Evolutionary conservation across 441 rosid genomes (phyloP), one percentile per base, ranked within the genome.

Genomic region (Bocquillonia castaneifolia): DNA sequence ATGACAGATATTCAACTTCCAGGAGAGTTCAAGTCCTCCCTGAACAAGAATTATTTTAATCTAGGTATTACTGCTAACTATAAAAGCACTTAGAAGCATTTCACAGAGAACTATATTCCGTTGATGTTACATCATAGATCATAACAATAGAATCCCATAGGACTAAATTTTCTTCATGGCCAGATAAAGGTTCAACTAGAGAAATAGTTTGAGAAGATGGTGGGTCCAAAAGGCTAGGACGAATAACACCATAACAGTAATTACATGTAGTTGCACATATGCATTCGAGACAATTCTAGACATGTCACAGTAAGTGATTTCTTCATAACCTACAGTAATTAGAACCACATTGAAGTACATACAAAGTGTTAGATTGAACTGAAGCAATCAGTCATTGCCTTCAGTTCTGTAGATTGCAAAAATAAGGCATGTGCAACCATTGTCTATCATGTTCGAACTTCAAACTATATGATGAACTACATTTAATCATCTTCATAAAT

Each of bases 11-110:
- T 74, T 87, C 96, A 90, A 90, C 98, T 84, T 87, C 97, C 92
- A 84, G 85, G 93, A 88, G 86, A 85, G 88, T 81, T 92, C 92
- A 86, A 86, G 87, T 91, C 89, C 91, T 86, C 90, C 96, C 97
- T 91, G 97, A 91, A 89, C 91, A 87, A 87, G 86, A 89, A 87
- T 85, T 81, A 67, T 85, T 86, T 83, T 85, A 76, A 85, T 91
- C 93, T 86, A 87, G 83, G 88, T 73, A 89, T 87, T 83, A 87
- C 82, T 79, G 79, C 84, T 81, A 72, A 74, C 83, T 74, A 74
- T 67, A 83, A 83, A n/a, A 83, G 72, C 76, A 85, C 80, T 80
- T 77, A 45, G 54, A 61, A 74, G 74, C 76, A 83, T 73, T 78
- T 70, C 65, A 77, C 44, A 78, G 68, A 80, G 39, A 76, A 72